A percentile compares a stretch with the other conserved stretches of the same genome.
Evolutionary conservation across 2,329 filamentous ascomycete genomes (phyloP).

Genomic region (Calonectria henricotiae): DNA sequence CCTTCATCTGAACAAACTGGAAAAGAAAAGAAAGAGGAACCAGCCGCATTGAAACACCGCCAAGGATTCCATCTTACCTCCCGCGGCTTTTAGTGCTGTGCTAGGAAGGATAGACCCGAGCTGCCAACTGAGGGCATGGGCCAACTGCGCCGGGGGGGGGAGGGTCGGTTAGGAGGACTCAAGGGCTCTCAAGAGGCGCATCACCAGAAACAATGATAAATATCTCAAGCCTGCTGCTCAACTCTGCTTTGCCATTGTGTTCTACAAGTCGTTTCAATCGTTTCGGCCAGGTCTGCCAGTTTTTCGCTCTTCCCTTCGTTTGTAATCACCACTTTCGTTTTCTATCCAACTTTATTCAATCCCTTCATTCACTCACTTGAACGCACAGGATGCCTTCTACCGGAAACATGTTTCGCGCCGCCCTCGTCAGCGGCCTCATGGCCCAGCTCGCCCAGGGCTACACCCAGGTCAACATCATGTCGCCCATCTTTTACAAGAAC

Average conservation of each 20-base stretch:
- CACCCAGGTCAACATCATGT: constrained; percentile 41
- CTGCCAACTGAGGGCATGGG: neutral
- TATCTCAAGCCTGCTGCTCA: neutral
- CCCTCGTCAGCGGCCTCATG: constrained; percentile 37
- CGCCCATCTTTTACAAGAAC: constrained; percentile 56
- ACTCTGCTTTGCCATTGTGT: neutral
- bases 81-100: constrained; percentile 3
- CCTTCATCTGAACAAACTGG: neutral
- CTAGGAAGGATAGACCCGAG: constrained; percentile 1
- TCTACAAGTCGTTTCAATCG: constrained; percentile 23
- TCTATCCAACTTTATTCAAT: constrained; percentile 30
- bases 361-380: constrained; percentile 25
- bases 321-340: constrained; percentile 28
- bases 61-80: constrained; percentile 8
- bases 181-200: neutral
- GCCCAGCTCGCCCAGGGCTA: constrained; percentile 44
- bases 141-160: neutral
- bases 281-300: constrained; percentile 26
- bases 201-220: constrained; percentile 21
- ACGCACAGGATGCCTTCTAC: constrained; percentile 45
- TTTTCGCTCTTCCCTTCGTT: constrained; percentile 16
- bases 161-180: constrained; percentile 4
- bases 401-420: constrained; percentile 36
- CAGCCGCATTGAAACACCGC: constrained; percentile 18
- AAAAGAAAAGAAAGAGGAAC: neutral